Percentiles rank a stretch among this genome's conserved stretches.
Evolutionary conservation across 2,329 filamentous ascomycete genomes (phyloP).

Genomic region (Ceratocystis colombiana): DNA sequence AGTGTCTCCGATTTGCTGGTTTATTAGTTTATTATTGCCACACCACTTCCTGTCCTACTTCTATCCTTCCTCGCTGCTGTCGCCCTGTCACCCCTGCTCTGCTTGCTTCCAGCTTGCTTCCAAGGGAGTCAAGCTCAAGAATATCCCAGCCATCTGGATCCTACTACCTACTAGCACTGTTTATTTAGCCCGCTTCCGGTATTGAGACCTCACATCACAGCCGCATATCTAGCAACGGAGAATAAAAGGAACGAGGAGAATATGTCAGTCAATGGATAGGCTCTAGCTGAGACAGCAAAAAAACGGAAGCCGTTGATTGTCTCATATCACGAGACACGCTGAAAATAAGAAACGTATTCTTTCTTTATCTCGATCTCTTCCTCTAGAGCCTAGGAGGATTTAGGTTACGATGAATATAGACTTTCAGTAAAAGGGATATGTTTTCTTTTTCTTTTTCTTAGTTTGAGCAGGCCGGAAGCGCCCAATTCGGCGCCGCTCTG

Average conservation of each 20-base stretch:
- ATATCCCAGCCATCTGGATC: conserved; percentile 6
- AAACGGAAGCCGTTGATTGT: not conserved
- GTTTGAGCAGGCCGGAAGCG: not conserved
- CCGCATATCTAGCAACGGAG: not conserved
- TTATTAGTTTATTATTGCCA: not conserved
- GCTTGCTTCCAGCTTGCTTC: not conserved
- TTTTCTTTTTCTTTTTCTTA: not conserved
- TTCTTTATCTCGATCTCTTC: not conserved
- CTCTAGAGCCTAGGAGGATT: not conserved
- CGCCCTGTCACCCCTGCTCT: not conserved
- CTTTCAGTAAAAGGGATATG: not conserved
- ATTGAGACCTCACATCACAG: not conserved
- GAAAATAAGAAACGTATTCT: not conserved
- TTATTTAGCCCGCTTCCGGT: not conserved
- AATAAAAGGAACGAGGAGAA: not conserved
- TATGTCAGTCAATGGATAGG: not conserved
- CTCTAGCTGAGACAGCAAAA: not conserved
- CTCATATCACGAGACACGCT: not conserved
- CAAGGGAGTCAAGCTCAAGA: not conserved
- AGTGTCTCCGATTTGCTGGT: not conserved
- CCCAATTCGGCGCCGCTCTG: not conserved
- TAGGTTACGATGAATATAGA: not conserved
- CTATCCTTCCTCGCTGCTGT: not conserved
- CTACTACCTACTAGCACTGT: not conserved
- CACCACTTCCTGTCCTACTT: not conserved